Evolutionary conservation across 805 yeast species (phyloP).

Genomic region (Spathaspora gorwiae): DNA sequence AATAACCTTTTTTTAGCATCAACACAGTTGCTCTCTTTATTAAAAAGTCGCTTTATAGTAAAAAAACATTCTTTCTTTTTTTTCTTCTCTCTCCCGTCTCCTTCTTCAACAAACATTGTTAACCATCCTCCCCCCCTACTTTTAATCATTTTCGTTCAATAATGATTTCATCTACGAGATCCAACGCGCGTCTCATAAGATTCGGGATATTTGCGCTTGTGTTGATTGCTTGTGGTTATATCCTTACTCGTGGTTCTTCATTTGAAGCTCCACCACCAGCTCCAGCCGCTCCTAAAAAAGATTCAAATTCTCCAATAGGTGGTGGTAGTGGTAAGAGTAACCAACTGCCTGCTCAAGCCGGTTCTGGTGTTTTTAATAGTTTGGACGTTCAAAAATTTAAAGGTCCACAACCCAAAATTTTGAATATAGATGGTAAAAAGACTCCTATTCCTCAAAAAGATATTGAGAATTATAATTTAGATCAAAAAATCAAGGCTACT

Average conservation of each 20-base stretch:
- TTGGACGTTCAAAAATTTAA: not conserved
- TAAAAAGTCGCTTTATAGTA: too few relatives aligned
- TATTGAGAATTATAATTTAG: slow-evolving; percentile 5
- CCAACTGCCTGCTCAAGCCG: not conserved
- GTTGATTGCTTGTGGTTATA: slow-evolving; percentile 32
- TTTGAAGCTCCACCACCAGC: slow-evolving; percentile 2
- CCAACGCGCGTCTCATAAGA: slow-evolving; percentile 35
- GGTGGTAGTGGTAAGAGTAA: not conserved
- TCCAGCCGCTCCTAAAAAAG: not conserved
- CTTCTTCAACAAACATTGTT: too few relatives aligned
- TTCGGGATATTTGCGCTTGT: slow-evolving; percentile 35
- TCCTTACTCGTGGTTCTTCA: slow-evolving; percentile 33
- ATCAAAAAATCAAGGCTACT: slow-evolving; percentile 58
- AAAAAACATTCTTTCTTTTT: too few relatives aligned
- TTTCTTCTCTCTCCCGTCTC: too few relatives aligned
- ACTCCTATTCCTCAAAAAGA: slow-evolving; percentile 6
- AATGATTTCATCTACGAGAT: slow-evolving; percentile 22
- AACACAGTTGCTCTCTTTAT: too few relatives aligned
- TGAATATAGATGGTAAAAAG: slow-evolving; percentile 2
- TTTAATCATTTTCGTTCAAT: too few relatives aligned
- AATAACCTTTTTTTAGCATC: too few relatives aligned
- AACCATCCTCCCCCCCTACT: too few relatives aligned
- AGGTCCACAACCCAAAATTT: slow-evolving; percentile 8
- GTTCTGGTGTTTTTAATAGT: not conserved
- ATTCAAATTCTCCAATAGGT: not conserved